These are phyloP conservation scores for Paecilomyces sp. DNA, from an alignment of 2,329 filamentous ascomycete species.

Conservation along the genomic window DNA sequence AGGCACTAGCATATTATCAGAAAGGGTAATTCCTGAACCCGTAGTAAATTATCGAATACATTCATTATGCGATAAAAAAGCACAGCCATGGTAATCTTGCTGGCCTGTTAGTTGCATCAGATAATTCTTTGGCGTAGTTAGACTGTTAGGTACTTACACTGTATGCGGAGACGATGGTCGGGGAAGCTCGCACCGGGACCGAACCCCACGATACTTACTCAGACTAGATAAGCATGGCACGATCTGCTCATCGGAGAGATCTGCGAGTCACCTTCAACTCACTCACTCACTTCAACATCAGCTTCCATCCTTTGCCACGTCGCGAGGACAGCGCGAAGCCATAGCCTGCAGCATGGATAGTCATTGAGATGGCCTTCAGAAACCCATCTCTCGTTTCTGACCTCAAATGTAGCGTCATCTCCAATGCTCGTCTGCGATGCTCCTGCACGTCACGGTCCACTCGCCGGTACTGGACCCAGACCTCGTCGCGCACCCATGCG, in stretches of 20 bases:
- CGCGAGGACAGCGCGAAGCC: not conserved
- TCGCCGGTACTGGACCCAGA: conserved; percentile 31
- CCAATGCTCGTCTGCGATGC: not conserved
- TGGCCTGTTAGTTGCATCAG: no score
- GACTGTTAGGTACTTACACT: no score
- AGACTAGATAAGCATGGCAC: no score
- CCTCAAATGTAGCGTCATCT: not conserved
- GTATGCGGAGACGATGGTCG: not conserved
- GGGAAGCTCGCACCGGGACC: not conserved
- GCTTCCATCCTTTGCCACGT: not conserved
- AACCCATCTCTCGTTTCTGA: not conserved
- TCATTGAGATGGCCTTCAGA: not conserved
- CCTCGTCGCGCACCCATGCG: conserved; percentile 43
- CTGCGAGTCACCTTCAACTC: not conserved
- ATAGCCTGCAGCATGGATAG: not conserved
- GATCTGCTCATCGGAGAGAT: not conserved
- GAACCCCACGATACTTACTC: not conserved
- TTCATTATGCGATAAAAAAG: no score
- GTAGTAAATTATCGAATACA: no score
- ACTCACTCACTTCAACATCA: not conserved
- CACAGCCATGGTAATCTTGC: no score
- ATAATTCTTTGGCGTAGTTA: no score
- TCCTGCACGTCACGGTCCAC: not conserved
- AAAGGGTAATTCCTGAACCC: no score
- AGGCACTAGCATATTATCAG: no score